Evolutionary conservation across 139 green algal genomes (phyloP).

Genomic region (Picochlorum sp.): DNA sequence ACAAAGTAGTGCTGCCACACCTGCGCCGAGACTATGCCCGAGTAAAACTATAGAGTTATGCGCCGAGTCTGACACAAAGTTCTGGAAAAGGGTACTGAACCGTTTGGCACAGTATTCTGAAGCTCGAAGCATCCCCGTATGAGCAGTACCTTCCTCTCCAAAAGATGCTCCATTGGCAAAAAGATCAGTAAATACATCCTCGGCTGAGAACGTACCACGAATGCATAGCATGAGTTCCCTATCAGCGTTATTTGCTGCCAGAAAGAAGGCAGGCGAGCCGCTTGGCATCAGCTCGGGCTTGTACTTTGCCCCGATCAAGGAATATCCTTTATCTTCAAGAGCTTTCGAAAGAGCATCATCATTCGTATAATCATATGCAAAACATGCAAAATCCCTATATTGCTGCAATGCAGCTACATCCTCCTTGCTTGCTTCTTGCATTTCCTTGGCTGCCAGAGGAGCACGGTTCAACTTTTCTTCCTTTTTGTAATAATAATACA

Average conservation of each 20-base stretch:
- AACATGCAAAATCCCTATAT: neutral
- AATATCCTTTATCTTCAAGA: conserved; percentile 7
- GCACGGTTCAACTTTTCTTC: neutral
- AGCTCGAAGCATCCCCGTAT: conserved; percentile 19
- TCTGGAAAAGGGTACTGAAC: conserved; percentile 11
- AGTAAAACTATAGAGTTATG: conserved; percentile 8
- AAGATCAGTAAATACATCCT: conserved; percentile 29
- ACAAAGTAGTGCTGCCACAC: conserved; percentile 13
- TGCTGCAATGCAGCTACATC: neutral
- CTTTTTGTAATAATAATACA: conserved; percentile 15
- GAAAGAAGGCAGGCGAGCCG: conserved; percentile 23
- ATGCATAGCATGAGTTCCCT: conserved; percentile 18
- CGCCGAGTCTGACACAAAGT: neutral
- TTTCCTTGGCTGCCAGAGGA: neutral
- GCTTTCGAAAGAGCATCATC: conserved; percentile 3
- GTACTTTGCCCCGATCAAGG: conserved; percentile 8
- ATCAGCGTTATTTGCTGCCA: neutral
- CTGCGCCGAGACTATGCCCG: conserved; percentile 25
- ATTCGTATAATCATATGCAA: conserved; percentile 16
- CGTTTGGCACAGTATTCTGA: conserved; percentile 8
- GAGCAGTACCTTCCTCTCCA: conserved; percentile 8
- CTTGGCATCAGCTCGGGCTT: conserved; percentile 10
- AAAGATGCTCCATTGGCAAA: conserved; percentile 19
- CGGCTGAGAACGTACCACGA: conserved; percentile 19
- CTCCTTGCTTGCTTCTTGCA: neutral